Percentiles rank a stretch among this genome's conserved stretches.
Evolutionary conservation across 768 basidiomycete species (phyloP).

Genomic region (Suillus brevipes): DNA sequence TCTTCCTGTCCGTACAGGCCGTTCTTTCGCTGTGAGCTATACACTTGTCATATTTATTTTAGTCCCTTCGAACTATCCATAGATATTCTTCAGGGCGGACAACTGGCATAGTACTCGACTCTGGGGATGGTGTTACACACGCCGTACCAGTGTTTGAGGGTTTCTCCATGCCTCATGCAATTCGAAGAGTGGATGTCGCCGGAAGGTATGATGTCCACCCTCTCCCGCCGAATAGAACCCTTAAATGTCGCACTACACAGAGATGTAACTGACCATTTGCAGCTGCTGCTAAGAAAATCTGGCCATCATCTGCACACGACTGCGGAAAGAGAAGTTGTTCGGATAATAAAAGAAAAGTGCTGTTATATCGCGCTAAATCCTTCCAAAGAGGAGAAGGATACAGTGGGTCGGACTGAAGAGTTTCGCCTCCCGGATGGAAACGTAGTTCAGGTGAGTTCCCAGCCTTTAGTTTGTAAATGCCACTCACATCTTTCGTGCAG

Average conservation of each 20-base stretch:
- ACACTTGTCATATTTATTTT: slow-evolving; percentile 3
- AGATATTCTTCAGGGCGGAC: slow-evolving; percentile 98
- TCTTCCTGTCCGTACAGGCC: slow-evolving; percentile 96
- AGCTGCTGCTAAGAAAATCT: slow-evolving; percentile 88
- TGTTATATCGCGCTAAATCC: slow-evolving; percentile 95
- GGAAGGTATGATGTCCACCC: slow-evolving; percentile 63
- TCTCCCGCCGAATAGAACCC: neutral
- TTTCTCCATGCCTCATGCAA: slow-evolving; percentile 98
- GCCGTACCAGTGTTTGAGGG: slow-evolving; percentile 99
- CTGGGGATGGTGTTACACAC: slow-evolving; percentile 98
- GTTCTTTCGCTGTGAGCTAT: slow-evolving; percentile 85
- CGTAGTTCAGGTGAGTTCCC: slow-evolving; percentile 69
- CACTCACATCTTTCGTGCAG: slow-evolving; percentile 41
- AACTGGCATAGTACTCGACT: slow-evolving; percentile 98
- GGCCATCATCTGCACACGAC: slow-evolving; percentile 96
- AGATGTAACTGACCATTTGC: slow-evolving; percentile 96
- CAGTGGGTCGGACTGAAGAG: slow-evolving; percentile 73
- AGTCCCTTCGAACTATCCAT: slow-evolving; percentile 17
- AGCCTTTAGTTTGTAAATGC: slow-evolving; percentile 14
- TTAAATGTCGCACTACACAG: slow-evolving; percentile 40
- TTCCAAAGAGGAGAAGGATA: slow-evolving; percentile 93
- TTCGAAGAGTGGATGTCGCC: slow-evolving; percentile 93
- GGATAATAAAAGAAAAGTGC: slow-evolving; percentile 97
- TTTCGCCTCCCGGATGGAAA: slow-evolving; percentile 96
- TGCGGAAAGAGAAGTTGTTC: slow-evolving; percentile 94